Conservation (phyloP, 768 basidiomycete species). For the Brasilioporus rufonigricans region DNA sequence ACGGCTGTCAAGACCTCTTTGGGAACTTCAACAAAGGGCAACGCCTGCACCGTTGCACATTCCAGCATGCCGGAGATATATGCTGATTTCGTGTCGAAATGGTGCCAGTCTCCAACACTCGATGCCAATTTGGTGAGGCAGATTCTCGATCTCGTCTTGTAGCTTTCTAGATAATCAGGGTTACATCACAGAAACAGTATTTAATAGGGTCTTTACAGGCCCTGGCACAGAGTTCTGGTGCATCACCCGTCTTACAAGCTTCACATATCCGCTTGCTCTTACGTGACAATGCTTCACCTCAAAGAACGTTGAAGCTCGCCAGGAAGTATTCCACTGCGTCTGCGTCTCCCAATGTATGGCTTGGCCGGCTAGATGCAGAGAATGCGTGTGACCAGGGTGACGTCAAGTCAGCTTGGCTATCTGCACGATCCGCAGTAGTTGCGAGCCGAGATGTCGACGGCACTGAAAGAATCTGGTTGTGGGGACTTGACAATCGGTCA, state of each 20-base stretch:
- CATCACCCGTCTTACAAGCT: conserved; percentile 33
- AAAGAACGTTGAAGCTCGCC: conserved; percentile 39
- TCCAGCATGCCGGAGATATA: conserved; percentile 37
- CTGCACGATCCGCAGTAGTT: conserved; percentile 40
- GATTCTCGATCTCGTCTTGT: not conserved
- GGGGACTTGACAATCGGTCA: conserved; percentile 42
- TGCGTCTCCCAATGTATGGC: conserved; percentile 47
- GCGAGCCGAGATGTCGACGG: conserved; percentile 22
- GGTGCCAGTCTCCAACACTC: conserved; percentile 38
- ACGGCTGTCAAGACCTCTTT: conserved; percentile 28
- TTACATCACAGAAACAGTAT: conserved; percentile 48
- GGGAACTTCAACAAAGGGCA: conserved; percentile 8
- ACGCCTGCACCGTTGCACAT: conserved; percentile 18
- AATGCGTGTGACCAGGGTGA: conserved; percentile 23
- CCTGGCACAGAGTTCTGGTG: conserved; percentile 25
- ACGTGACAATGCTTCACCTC: conserved; percentile 21
- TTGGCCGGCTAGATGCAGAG: conserved; percentile 50
- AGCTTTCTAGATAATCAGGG: not conserved
- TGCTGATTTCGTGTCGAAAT: conserved; percentile 45
- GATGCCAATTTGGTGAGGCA: conserved; percentile 32
- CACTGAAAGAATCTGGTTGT: conserved; percentile 48
- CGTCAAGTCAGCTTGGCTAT: conserved; percentile 38
- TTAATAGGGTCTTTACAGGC: conserved; percentile 45
- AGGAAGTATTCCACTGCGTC: conserved; percentile 46
- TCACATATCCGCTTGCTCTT: conserved; percentile 38